Conservation (phyloP, 106 monocot genomes). For the Iris macrosiphon region DNA sequence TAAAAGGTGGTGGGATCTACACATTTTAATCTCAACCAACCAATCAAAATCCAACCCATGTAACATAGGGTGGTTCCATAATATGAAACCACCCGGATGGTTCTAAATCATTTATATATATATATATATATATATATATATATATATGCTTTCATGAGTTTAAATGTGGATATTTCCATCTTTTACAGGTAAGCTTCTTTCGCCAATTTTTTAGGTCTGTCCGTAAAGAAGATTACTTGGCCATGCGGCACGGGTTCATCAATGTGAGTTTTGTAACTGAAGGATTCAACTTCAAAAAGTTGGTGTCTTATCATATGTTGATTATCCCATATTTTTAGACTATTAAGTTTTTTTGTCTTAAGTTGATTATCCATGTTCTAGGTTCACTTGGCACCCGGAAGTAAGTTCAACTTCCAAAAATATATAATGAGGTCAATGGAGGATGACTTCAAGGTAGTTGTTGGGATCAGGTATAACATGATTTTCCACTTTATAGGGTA, state of each 20-base stretch:
- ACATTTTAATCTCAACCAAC: too few relatives aligned
- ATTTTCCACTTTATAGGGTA: neutral
- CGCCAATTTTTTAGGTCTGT: constrained; percentile 59
- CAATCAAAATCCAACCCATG: too few relatives aligned
- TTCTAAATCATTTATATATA: too few relatives aligned
- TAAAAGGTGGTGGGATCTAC: too few relatives aligned
- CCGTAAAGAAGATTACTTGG: constrained; percentile 47
- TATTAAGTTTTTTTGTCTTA: neutral
- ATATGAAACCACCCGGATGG: too few relatives aligned
- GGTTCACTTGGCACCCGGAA: constrained; percentile 56
- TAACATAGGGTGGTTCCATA: too few relatives aligned
- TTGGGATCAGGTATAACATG: constrained; percentile 46
- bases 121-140: too few relatives aligned
- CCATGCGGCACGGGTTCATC: constrained; percentile 56
- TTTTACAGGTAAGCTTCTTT: constrained; percentile 24
- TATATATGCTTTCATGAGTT: too few relatives aligned
- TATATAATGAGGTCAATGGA: constrained; percentile 58
- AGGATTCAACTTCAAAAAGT: neutral
- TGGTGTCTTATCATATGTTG: neutral
- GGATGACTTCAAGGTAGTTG: constrained; percentile 58
- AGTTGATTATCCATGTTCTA: neutral
- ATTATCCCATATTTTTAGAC: neutral
- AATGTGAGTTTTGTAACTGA: constrained; percentile 20
- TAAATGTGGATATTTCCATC: too few relatives aligned
- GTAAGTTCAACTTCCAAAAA: constrained; percentile 56